These are phyloP conservation scores for Hypoxylon sp. DNA, from an alignment of 2,329 filamentous ascomycete species.

Conservation along the genomic window DNA sequence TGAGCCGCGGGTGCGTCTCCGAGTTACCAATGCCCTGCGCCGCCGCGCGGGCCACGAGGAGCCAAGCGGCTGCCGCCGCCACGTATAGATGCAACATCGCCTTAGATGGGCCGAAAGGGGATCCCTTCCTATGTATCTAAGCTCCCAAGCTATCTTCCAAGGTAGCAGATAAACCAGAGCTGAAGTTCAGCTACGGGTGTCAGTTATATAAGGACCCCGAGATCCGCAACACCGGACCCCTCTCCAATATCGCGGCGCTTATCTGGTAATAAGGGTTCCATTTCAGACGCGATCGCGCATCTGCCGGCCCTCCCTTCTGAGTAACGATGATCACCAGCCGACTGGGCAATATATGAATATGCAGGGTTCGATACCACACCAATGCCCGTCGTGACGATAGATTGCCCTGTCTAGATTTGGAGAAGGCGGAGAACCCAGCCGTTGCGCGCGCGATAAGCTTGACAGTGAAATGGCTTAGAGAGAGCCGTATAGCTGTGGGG, in stretches of 20 bases:
- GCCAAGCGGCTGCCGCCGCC: conserved; percentile 17
- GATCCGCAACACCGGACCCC: conserved; percentile 11
- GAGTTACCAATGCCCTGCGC: conserved; percentile 39
- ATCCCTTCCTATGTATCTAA: background rate
- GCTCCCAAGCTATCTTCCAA: conserved; percentile 2
- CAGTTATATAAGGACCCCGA: conserved; percentile 29
- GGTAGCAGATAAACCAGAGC: conserved; percentile 8
- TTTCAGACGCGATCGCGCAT: conserved; percentile 7
- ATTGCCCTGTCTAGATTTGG: conserved; percentile 24
- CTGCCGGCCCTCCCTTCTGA: conserved; percentile 30
- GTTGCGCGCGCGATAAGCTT: background rate
- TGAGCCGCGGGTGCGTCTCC: conserved; percentile 62
- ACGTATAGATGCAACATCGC: conserved; percentile 34
- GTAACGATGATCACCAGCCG: conserved; percentile 34
- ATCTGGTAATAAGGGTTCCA: conserved; percentile 24
- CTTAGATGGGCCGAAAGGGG: conserved; percentile 5
- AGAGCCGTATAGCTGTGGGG: background rate
- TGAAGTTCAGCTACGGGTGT: conserved; percentile 12
- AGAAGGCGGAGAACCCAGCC: conserved; percentile 36
- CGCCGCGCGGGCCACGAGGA: conserved; percentile 17
- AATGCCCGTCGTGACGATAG: conserved; percentile 23
- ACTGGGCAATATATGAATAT: conserved; percentile 42
- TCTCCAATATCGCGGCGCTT: conserved; percentile 6
- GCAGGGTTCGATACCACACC: conserved; percentile 38
- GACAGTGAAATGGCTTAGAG: background rate